These are phyloP conservation scores for Podospora comata DNA, from an alignment of 495 filamentous ascomycete species.

Conservation along the genomic window DNA sequence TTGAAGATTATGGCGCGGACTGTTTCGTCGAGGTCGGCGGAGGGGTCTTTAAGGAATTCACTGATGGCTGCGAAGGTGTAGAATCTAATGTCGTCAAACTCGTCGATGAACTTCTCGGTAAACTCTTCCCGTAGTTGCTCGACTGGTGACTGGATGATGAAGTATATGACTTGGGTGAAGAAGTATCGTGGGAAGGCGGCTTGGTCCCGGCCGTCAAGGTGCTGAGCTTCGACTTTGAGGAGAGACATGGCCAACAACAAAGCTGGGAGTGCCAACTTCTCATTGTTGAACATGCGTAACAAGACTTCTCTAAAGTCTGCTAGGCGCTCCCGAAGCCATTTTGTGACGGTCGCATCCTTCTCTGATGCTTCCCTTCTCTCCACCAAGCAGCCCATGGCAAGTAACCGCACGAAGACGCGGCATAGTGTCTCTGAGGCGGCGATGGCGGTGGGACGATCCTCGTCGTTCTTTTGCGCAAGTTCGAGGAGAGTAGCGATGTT, in stretches of 20 bases:
- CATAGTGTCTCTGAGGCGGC: constrained; percentile 77
- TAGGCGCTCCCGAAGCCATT: constrained; percentile 75
- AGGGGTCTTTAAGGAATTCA: constrained; percentile 37
- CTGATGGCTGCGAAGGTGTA: constrained; percentile 68
- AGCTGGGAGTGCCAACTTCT: constrained; percentile 54
- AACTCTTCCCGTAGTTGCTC: constrained; percentile 65
- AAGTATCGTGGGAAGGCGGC: constrained; percentile 60
- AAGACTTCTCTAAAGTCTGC: constrained; percentile 63
- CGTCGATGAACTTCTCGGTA: constrained; percentile 67
- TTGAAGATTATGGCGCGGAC: constrained; percentile 55
- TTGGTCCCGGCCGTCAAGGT: constrained; percentile 58
- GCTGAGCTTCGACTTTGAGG: constrained; percentile 68
- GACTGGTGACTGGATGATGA: constrained; percentile 56
- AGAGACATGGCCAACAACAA: constrained; percentile 79
- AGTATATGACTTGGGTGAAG: constrained; percentile 60
- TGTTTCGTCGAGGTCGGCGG: constrained; percentile 37
- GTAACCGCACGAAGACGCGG: constrained; percentile 80
- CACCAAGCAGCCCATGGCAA: constrained; percentile 68
- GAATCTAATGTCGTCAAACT: constrained; percentile 81
- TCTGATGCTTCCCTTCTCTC: constrained; percentile 61
- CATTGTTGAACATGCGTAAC: constrained; percentile 51
- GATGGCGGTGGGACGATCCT: constrained; percentile 40
- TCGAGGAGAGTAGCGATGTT: constrained; percentile 75
- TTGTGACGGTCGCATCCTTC: constrained; percentile 67
- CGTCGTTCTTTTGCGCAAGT: constrained; percentile 46